A percentile compares a stretch with the other conserved stretches of the same genome.
These are phyloP conservation scores for Pleomassaria siparia DNA, from an alignment of 2,329 filamentous ascomycete species.

Conservation along the genomic window DNA sequence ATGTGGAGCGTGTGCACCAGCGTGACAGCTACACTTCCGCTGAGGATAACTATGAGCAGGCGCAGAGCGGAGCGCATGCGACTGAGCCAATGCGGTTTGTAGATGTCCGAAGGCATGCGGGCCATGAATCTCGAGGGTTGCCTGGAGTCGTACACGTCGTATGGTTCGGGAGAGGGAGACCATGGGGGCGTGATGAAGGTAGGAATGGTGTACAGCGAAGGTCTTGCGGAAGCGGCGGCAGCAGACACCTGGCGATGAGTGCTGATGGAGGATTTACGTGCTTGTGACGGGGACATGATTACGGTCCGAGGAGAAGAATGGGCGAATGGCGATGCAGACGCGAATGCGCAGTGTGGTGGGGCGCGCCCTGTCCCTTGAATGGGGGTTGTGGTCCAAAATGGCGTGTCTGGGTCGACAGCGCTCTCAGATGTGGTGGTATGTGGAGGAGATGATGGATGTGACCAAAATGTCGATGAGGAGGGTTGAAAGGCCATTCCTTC, in stretches of 20 bases:
- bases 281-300: background rate
- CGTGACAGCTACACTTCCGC: slow-evolving; percentile 38
- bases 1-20: slow-evolving; percentile 40
- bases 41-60: slow-evolving; percentile 40
- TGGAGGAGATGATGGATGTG: background rate
- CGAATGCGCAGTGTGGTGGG: too few species aligned
- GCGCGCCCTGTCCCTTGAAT: background rate
- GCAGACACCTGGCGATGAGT: slow-evolving; percentile 1
- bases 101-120: slow-evolving; percentile 32
- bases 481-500: background rate
- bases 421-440: background rate
- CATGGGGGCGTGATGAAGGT: background rate
- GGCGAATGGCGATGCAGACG: background rate
- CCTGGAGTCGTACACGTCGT: background rate
- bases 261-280: background rate
- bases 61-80: slow-evolving; percentile 39
- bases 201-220: background rate
- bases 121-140: slow-evolving; percentile 23
- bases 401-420: background rate
- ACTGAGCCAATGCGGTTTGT: slow-evolving; percentile 38
- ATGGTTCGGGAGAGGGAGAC: background rate
- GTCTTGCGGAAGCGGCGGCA: background rate
- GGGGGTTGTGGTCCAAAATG: background rate
- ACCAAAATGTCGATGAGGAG: background rate
- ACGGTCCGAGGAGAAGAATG: background rate